Percentiles rank a stretch among this genome's conserved stretches.
Conservation (phyloP, 2,329 filamentous ascomycete genomes). For the Sporothrix mexicana region DNA sequence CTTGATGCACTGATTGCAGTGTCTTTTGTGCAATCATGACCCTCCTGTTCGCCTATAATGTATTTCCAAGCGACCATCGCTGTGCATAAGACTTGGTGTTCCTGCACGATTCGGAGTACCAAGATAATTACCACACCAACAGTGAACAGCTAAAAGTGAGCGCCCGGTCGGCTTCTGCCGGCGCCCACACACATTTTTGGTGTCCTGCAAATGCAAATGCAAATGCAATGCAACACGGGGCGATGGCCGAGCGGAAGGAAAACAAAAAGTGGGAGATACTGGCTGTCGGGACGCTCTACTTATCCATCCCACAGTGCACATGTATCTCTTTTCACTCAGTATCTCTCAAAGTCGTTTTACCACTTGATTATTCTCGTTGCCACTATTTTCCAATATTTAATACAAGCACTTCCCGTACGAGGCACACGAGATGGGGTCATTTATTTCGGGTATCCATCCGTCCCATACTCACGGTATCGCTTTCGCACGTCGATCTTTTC, state of each 20-base stretch:
- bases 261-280: background rate
- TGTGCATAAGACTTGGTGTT: conserved; percentile 18
- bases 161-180: conserved; percentile 21
- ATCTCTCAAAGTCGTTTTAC: background rate
- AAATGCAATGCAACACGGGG: conserved; percentile 3
- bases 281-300: background rate
- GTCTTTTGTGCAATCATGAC: conserved; percentile 13
- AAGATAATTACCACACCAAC: conserved; percentile 8
- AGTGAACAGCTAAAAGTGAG: no score
- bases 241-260: conserved; percentile 9
- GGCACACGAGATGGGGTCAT: background rate
- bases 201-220: background rate
- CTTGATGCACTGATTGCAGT: background rate
- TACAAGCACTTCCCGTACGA: background rate
- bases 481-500: background rate
- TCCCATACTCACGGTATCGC: background rate
- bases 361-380: background rate
- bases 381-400: conserved; percentile 4
- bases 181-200: background rate
- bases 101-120: background rate
- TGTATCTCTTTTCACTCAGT: background rate
- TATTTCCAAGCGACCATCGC: background rate
- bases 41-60: background rate
- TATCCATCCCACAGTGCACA: background rate
- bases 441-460: background rate